Evolutionary conservation across 495 filamentous ascomycete species (phyloP), one percentile per base, ranked within the genome.

Genomic region (Podospora tetraspora): DNA sequence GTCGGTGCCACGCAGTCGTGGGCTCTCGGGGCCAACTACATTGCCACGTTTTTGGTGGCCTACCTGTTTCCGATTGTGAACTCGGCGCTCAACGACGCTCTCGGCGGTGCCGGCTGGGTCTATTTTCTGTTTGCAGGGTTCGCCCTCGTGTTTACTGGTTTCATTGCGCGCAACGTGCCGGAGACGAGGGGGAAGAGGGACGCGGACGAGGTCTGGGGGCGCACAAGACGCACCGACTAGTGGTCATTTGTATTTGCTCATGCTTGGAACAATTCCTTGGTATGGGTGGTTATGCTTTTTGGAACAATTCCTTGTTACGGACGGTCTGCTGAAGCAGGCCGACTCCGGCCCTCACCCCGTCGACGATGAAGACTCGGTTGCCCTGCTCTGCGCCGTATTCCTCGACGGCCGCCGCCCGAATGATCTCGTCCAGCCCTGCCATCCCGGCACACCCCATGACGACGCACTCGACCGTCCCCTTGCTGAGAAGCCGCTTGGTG

Each of bases 31-130:
- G 90, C 92, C 2, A 99, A 92, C 79, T 98, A 95, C 86, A 83
- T 91, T 27, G 91, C 93, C 1, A 98, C 96, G 0, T 98, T 96
- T 76, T 71, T 93, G 9, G 93, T 99, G 1, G 92, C 93, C 1
- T 92, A 95, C 73, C 94, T 96, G 77, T 97, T 97, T 84, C 94
- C 94, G 0, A 84, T 96, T 57, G 79, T 95, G 67, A 95, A 96
- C 72, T 82, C 87, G 68, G 84, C 82, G 0, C 77, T 97, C 63
- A 87, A 87, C 67, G 71, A 79, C 10, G 74, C 72, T 1, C 73
- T 85, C 30, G 89, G 89, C 1, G 90, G 89, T 0, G 85, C 88
- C 6, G 94, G 94, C 0, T 90, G 88, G 83, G 90, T 93, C 0
- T 97, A 94, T 75, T 96, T 92, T 80, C 81, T 96, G 13, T 97